Evolutionary conservation across 192 early-diverging fungal genomes (phyloP), one percentile per base, ranked within the genome.

Genomic region (Coemansia sp.): DNA sequence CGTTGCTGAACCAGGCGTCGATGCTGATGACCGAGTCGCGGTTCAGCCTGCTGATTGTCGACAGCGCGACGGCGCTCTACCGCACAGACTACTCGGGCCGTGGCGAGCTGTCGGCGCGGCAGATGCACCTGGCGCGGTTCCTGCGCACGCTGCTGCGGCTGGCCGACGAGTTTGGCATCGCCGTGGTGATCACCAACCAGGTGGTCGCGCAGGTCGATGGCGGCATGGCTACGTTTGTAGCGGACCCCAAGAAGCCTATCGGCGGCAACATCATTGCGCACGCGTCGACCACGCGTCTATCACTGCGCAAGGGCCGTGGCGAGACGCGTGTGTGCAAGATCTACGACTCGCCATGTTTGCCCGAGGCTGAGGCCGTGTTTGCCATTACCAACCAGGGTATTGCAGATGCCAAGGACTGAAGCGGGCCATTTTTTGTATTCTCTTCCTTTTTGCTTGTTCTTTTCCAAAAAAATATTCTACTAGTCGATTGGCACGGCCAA

Each of bases 201-300:
- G 95, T 98, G 2, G 95, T 98, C 6, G 94, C 95, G 2, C 91
- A 85, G 44, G 89, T 97, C 0, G 95, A 99, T 69, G 94, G 94
- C 51, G 85, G 81, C 19, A 86, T 87, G 62, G 80, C 88, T 21
- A 93, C 94, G 88, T 97, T 95, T 82, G 87, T 86, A 24, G 75
- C 89, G 12, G 93, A 95, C 58, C 89, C 89, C 18, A 95, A 95
- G 65, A 98, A 98, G 57, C 96, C 96, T 3, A 95, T 95, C 58
- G 96, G 96, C 47, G 96, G 96, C 58, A 95, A 98, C 75, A 96
- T 98, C 33, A 95, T 97, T 69, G 95, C 97, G 0, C 97, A 98
- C 55, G 83, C 96, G n/a, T 96, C 95, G 33, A 96, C 94, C 9
- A 98, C 96, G 14, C 83, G 95, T 51, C 71, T 98, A 33, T 98